These are phyloP conservation scores for Lecanosticta acicola DNA, from an alignment of 2,329 filamentous ascomycete species.

Conservation along the genomic window DNA sequence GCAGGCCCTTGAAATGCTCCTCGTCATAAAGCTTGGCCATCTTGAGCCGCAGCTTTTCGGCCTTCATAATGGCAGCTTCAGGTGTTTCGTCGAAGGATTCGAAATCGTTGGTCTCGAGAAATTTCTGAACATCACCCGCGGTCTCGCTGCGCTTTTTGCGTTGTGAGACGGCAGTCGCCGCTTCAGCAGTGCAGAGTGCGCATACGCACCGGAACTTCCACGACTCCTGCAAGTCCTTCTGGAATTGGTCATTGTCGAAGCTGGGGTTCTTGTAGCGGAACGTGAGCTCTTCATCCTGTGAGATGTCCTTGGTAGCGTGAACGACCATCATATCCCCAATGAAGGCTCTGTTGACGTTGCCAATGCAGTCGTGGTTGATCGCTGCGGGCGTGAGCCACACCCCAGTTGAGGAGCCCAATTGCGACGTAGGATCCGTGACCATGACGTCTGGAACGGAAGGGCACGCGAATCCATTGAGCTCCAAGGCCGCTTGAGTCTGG, in stretches of 20 bases:
- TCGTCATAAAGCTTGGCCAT: constrained; percentile 11
- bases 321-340: constrained; percentile 53
- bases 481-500: constrained; percentile 12
- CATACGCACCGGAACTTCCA: constrained; percentile 45
- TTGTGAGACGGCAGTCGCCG: not conserved
- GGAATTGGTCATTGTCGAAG: constrained; percentile 25
- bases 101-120: not conserved
- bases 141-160: constrained; percentile 3
- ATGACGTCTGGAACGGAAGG: constrained; percentile 1
- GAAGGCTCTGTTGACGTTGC: constrained; percentile 45
- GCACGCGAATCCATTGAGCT: constrained; percentile 19
- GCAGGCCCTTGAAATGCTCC: constrained; percentile 7
- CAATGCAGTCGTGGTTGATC: constrained; percentile 51
- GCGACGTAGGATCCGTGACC: not conserved
- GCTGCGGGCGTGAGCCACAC: constrained; percentile 47
- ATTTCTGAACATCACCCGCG: not conserved
- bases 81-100: not conserved
- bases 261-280: constrained; percentile 15
- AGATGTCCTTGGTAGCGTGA: constrained; percentile 43
- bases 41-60: constrained; percentile 8
- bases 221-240: constrained; percentile 27
- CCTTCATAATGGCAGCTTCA: constrained; percentile 2
- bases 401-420: constrained; percentile 27
- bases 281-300: constrained; percentile 42
- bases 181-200: constrained; percentile 32